Percentiles rank a stretch among this genome's conserved stretches.
These are phyloP conservation scores for Quercus wislizeni DNA, from an alignment of 306 rosid species.

Conservation along the genomic window DNA sequence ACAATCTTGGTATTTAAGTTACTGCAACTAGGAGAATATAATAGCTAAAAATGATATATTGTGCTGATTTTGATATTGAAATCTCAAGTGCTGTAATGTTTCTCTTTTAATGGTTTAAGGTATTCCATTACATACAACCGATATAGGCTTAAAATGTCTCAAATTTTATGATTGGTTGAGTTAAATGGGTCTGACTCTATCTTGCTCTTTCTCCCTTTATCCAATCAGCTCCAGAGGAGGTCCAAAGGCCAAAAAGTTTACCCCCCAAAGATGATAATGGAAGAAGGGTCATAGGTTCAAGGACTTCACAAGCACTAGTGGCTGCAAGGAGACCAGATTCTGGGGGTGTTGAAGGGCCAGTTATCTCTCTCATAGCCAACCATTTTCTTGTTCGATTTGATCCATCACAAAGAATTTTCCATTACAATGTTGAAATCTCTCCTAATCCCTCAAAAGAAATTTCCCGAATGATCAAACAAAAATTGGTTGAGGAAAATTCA, in stretches of 20 bases:
- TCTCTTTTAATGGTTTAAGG: not conserved
- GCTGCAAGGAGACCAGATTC: constrained; percentile 90
- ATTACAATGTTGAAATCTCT: constrained; percentile 91
- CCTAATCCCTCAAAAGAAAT: constrained; percentile 88
- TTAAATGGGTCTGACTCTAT: constrained; percentile 13
- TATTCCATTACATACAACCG: not conserved
- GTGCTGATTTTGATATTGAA: not conserved
- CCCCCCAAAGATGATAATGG: constrained; percentile 48
- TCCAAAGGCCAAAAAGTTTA: constrained; percentile 36
- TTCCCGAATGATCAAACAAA: constrained; percentile 75
- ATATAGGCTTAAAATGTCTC: not conserved
- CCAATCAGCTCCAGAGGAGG: constrained; percentile 48
- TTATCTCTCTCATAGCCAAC: constrained; percentile 81
- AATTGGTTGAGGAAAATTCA: constrained; percentile 62
- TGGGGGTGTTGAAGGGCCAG: constrained; percentile 89
- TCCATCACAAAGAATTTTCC: constrained; percentile 65
- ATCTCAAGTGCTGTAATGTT: not conserved
- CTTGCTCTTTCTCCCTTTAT: constrained; percentile 25
- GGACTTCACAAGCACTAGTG: constrained; percentile 50
- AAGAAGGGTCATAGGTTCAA: constrained; percentile 38
- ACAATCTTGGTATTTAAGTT: not conserved
- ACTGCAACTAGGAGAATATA: no score
- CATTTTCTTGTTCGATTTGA: constrained; percentile 84
- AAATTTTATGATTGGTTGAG: not conserved
- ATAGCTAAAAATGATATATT: not conserved